phyloP scores from a whole-genome alignment of 2,329 filamentous ascomycete species.

The Aspergillus versicolor region DNA sequence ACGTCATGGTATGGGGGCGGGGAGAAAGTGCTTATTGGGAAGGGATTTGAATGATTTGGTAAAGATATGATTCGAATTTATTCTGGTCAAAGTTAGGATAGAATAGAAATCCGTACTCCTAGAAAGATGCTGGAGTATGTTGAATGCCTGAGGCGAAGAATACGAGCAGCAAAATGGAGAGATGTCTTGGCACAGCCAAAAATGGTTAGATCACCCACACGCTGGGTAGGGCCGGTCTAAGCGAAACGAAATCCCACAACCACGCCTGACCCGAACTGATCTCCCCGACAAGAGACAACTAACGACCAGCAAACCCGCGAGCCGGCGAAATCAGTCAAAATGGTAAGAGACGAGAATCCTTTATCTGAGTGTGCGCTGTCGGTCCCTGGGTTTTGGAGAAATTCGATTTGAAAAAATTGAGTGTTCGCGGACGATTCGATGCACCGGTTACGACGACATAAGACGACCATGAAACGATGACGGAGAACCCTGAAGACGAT shows the following conservation, averaged over 20 bases:
- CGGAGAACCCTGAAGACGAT: not conserved
- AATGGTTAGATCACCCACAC: conserved; percentile 28
- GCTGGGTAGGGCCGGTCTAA: conserved; percentile 40
- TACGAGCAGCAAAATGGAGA: not conserved
- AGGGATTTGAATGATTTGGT: conserved; percentile 42
- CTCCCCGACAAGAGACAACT: conserved; percentile 41
- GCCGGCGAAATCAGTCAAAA: conserved; percentile 50
- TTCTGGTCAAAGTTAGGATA: not conserved
- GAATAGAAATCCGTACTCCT: not conserved
- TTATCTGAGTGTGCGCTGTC: conserved; percentile 22
- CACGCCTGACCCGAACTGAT: conserved; percentile 33
- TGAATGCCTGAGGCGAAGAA: conserved; percentile 8
- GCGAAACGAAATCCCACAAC: conserved; percentile 48
- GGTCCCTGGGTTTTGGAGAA: conserved; percentile 26
- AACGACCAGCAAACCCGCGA: conserved; percentile 43
- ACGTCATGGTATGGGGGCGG: conserved; percentile 86
- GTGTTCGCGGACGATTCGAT: conserved; percentile 3
- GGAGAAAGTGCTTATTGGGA: conserved; percentile 60
- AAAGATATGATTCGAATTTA: not conserved
- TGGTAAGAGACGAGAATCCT: conserved; percentile 38
- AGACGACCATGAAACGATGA: not conserved
- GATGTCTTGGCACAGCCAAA: conserved; percentile 24
- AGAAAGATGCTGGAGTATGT: not conserved
- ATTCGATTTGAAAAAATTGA: conserved; percentile 9
- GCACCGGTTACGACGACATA: not conserved